phyloP scores from a whole-genome alignment of 352 stramenopile species.

The Aphanomyces astaci region DNA sequence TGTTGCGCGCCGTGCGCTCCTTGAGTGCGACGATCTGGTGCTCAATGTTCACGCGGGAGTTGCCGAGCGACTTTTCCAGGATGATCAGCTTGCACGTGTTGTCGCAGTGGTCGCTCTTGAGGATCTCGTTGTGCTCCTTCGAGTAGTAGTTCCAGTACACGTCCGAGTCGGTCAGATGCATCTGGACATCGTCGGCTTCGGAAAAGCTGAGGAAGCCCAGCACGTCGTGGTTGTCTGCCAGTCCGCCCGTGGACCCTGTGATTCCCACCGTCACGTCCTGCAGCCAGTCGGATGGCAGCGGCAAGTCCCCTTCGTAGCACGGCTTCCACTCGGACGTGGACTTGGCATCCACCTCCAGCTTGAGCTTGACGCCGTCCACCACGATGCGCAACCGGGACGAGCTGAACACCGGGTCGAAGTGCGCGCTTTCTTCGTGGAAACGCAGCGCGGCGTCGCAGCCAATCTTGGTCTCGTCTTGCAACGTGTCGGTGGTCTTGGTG shows the following conservation, averaged over 20 bases:
- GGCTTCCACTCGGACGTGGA: slow-evolving; percentile 44
- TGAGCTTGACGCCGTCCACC: slow-evolving; percentile 42
- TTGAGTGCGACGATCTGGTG: slow-evolving; percentile 78
- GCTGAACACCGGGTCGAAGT: slow-evolving; percentile 66
- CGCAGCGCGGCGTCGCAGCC: slow-evolving; percentile 70
- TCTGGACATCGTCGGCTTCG: slow-evolving; percentile 42
- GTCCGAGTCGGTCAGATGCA: slow-evolving; percentile 51
- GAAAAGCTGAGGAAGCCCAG: slow-evolving; percentile 58
- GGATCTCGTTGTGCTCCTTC: slow-evolving; percentile 63
- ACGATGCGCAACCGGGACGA: slow-evolving; percentile 57
- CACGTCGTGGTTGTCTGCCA: slow-evolving; percentile 82
- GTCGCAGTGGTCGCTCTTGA: slow-evolving; percentile 53
- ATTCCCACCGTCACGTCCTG: slow-evolving; percentile 53
- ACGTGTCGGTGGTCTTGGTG: slow-evolving; percentile 51
- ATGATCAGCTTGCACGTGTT: slow-evolving; percentile 76
- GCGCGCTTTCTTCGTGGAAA: slow-evolving; percentile 59
- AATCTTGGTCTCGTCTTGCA: slow-evolving; percentile 65
- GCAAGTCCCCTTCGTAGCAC: slow-evolving; percentile 60
- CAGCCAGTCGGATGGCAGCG: slow-evolving; percentile 62
- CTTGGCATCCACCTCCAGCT: slow-evolving; percentile 55
- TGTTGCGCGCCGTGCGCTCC: slow-evolving; percentile 66
- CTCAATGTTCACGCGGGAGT: slow-evolving; percentile 76
- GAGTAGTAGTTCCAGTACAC: slow-evolving; percentile 80
- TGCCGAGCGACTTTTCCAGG: slow-evolving; percentile 69
- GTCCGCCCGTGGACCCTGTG: slow-evolving; percentile 60